Evolutionary conservation across 441 rosid genomes (phyloP).

Genomic region (Gossypium gossypioides): DNA sequence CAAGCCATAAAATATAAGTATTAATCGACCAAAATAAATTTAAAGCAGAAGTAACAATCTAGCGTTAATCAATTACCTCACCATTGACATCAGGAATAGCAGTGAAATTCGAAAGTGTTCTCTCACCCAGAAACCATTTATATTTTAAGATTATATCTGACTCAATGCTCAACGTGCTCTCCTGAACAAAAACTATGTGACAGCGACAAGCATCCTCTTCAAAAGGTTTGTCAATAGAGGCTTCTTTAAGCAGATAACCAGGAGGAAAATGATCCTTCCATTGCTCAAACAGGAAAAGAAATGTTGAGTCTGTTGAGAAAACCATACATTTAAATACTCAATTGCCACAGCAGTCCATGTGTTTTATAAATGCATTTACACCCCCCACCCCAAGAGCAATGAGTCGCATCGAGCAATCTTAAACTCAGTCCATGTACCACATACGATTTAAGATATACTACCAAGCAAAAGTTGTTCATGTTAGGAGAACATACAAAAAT

Average conservation of each 20-base stretch:
- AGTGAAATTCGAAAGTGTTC: conserved; percentile 60
- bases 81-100: conserved; percentile 66
- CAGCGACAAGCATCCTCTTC: conserved; percentile 85
- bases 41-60: neutral
- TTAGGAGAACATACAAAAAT: neutral
- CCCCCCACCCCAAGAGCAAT: neutral
- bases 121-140: conserved; percentile 81
- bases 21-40: neutral
- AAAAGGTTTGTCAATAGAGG: conserved; percentile 71
- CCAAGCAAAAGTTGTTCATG: neutral
- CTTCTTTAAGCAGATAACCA: conserved; percentile 70
- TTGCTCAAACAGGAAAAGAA: conserved; percentile 64
- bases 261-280: conserved; percentile 76
- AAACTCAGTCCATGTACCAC: conserved; percentile 3
- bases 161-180: conserved; percentile 40
- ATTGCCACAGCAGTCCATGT: conserved; percentile 5
- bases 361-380: neutral
- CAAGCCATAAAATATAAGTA: conserved; percentile 1
- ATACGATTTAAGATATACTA: neutral
- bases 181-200: conserved; percentile 64
- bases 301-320: conserved; percentile 62
- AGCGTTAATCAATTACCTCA: conserved; percentile 45
- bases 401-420: conserved; percentile 15
- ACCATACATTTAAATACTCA: conserved; percentile 16
- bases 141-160: conserved; percentile 50